These are phyloP conservation scores for Coffea eugenioides DNA, from an alignment of 257 asterid genomes.

Conservation along the genomic window DNA sequence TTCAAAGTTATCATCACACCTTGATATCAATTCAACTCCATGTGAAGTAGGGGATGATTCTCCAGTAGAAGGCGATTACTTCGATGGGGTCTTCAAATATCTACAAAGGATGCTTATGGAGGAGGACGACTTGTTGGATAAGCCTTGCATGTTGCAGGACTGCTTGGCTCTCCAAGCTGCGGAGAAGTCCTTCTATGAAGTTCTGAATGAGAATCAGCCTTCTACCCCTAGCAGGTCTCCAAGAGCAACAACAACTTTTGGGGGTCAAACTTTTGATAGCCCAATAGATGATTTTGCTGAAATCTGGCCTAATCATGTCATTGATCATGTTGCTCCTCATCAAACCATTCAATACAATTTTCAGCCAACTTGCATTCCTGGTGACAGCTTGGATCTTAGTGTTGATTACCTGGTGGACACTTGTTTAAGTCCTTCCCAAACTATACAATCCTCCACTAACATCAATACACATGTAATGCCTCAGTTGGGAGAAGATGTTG, in stretches of 20 bases:
- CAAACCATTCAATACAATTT: not conserved
- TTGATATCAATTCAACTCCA: not conserved
- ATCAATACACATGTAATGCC: not conserved
- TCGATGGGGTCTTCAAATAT: constrained; percentile 55
- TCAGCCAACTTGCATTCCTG: not conserved
- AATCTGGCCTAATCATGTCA: not conserved
- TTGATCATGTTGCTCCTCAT: not conserved
- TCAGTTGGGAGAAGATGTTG: not conserved
- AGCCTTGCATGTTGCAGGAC: constrained; percentile 60
- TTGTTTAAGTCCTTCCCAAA: not conserved
- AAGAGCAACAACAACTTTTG: not conserved
- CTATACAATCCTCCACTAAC: not conserved
- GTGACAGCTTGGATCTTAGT: not conserved
- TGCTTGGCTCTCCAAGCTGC: constrained; percentile 65
- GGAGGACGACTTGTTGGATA: constrained; percentile 51
- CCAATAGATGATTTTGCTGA: constrained; percentile 5
- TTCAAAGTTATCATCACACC: not conserved
- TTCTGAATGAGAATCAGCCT: constrained; percentile 25
- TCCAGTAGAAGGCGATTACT: constrained; percentile 46
- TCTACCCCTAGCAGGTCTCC: constrained; percentile 1
- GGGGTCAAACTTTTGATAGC: not conserved
- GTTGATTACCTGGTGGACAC: not conserved
- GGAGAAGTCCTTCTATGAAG: constrained; percentile 61
- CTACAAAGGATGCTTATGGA: constrained; percentile 67
- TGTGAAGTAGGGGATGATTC: not conserved